Evolutionary conservation across 176 grass and related monocot species (phyloP), one percentile per base, ranked within the genome.

Genomic region (Rhipidocladum racemiflorum): DNA sequence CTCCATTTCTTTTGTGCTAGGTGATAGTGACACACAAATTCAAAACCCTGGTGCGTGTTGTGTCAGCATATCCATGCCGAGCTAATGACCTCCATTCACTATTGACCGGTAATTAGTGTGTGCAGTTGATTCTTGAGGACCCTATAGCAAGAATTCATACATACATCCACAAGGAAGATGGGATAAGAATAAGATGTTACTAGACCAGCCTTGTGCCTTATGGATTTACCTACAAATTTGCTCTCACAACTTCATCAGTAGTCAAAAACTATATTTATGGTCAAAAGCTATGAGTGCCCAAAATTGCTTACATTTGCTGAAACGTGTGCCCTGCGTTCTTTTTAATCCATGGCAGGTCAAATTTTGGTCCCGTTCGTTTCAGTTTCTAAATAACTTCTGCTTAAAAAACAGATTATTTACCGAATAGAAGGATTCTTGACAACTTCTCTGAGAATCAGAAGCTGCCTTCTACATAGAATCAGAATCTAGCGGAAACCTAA

Each of bases 71-170:
- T 84, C 95, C 92, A 63, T 86, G 35, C 78, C 53, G 18, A 86
- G 60, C 57, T 27, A 65, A 70, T 29, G 79, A 81, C 30, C 63
- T 90, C 53, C 20, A 30, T 75, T 92, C 53, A 65, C 57, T 87
- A 27, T 73, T 74, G 38, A 60, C 66, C 9, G 90, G 81, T 50
- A 51, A 62, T 15, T 50, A 85, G 60, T 65, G 63, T 62, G 23
- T 92, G 38, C 46, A 65, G 68, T 62, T 94, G 69, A 94, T 81
- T 65, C 70, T 97, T 43, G 95, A 97, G 81, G 95, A 97, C 80
- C 92, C 92, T 78, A 94, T 92, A 59, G 90, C 88, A 25, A 97
- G 95, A 87, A 89, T 97, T 78, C 78, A 67, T 83, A 90, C 95
- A 9, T 89, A 77, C 7, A 71, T 97, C 74, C 57, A 39, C 51